Evolutionary conservation across 2,329 filamentous ascomycete genomes (phyloP).

Genomic region (Penicillium sp.): DNA sequence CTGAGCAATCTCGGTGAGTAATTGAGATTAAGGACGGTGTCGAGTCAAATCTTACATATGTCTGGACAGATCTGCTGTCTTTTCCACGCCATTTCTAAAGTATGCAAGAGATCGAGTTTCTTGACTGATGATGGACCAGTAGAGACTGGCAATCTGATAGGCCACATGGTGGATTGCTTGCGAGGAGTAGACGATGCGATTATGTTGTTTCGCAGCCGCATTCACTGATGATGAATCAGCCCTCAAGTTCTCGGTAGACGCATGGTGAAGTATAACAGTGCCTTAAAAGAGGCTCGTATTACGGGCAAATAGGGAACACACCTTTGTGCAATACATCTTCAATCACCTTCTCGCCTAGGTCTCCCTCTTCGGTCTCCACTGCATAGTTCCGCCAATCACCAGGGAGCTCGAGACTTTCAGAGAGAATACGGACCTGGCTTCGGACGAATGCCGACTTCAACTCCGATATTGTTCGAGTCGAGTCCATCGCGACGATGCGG

Average conservation of each 20-base stretch:
- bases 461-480: conserved; percentile 47
- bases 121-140: conserved; percentile 51
- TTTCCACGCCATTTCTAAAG: conserved; percentile 34
- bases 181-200: conserved; percentile 53
- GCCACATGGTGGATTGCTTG: conserved; percentile 57
- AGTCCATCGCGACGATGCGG: conserved; percentile 33
- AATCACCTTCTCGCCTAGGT: conserved; percentile 49
- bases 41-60: conserved; percentile 30
- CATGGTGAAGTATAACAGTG: not conserved
- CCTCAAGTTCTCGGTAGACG: not conserved
- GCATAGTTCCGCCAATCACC: conserved; percentile 48
- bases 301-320: conserved; percentile 17
- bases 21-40: not conserved
- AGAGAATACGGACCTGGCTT: conserved; percentile 52
- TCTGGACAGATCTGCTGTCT: conserved; percentile 40
- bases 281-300: not conserved
- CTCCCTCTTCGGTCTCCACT: conserved; percentile 42
- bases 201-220: conserved; percentile 51
- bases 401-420: conserved; percentile 48
- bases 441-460: conserved; percentile 53
- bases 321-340: conserved; percentile 53
- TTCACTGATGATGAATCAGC: conserved; percentile 44
- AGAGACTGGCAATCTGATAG: conserved; percentile 55
- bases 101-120: conserved; percentile 26
- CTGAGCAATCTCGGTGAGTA: conserved; percentile 23